phyloP scores from a whole-genome alignment of 768 basidiomycete species.

The Psilocybe cyanescens region DNA sequence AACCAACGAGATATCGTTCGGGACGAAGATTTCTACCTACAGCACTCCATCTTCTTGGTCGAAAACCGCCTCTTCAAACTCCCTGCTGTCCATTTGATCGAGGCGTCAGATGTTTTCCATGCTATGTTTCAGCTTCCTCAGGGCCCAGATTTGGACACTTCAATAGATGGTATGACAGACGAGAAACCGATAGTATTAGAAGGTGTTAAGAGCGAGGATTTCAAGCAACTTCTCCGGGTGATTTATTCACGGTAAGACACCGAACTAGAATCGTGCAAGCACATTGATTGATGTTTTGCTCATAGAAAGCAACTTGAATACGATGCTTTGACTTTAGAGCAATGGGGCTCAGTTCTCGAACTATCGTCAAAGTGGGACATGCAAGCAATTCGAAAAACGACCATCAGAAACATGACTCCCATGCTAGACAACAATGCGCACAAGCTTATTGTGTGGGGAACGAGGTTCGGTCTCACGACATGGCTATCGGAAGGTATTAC shows the following conservation, averaged over 20 bases:
- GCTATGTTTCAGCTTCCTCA: conserved; percentile 35
- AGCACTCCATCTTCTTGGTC: conserved; percentile 27
- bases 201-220: conserved; percentile 18
- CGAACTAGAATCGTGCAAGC: background rate
- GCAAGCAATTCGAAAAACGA: conserved; percentile 24
- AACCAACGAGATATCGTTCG: background rate
- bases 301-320: background rate
- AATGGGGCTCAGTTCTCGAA: conserved; percentile 37
- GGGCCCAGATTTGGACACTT: background rate
- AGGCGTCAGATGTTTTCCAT: conserved; percentile 36
- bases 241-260: conserved; percentile 16
- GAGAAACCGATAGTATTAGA: conserved; percentile 8
- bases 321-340: conserved; percentile 10
- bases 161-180: conserved; percentile 8
- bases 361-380: conserved; percentile 41
- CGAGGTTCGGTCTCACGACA: conserved; percentile 26
- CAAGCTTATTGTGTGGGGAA: conserved; percentile 29
- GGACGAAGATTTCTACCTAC: conserved; percentile 23
- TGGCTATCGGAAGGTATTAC: conserved; percentile 31
- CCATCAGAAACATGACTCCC: conserved; percentile 28
- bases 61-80: conserved; percentile 42
- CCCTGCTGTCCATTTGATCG: conserved; percentile 36
- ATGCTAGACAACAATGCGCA: conserved; percentile 15
- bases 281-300: background rate
- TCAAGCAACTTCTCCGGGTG: conserved; percentile 11